Evolutionary conservation across 2,329 filamentous ascomycete species (phyloP).

Genomic region (Metarhizium rileyi): DNA sequence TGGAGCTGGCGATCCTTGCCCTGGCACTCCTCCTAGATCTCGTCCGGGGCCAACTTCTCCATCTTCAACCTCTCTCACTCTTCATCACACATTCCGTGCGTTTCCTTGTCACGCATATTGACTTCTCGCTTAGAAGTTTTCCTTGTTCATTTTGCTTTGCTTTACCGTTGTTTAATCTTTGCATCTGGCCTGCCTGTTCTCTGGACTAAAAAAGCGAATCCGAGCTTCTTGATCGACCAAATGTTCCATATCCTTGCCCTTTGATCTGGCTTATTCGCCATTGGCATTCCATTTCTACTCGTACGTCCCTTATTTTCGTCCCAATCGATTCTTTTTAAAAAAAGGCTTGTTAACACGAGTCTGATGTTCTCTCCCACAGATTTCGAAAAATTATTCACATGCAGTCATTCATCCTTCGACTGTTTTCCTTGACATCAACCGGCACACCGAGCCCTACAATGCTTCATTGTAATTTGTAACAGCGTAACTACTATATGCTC

Average conservation of each 20-base stretch:
- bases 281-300: neutral
- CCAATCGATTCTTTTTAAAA: no score
- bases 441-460: neutral
- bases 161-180: neutral
- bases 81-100: neutral
- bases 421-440: neutral
- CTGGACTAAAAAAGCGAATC: neutral
- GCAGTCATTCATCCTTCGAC: slow-evolving; percentile 5
- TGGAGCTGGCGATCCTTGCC: neutral
- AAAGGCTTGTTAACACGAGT: neutral
- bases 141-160: neutral
- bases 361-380: neutral
- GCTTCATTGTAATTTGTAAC: slow-evolving; percentile 11
- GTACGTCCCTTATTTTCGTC: neutral
- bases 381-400: neutral
- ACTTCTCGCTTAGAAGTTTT: neutral
- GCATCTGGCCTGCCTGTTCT: slow-evolving; percentile 3
- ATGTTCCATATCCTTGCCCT: neutral
- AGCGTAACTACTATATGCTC: slow-evolving; percentile 2
- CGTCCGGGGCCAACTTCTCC: neutral
- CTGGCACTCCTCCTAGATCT: neutral
- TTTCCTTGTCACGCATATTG: neutral
- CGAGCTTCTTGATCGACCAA: neutral
- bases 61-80: neutral
- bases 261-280: neutral